A percentile compares a stretch with the other conserved stretches of the same genome.
These are phyloP conservation scores for Venturiaceae sp. DNA, from an alignment of 2,329 filamentous ascomycete species.

Conservation along the genomic window DNA sequence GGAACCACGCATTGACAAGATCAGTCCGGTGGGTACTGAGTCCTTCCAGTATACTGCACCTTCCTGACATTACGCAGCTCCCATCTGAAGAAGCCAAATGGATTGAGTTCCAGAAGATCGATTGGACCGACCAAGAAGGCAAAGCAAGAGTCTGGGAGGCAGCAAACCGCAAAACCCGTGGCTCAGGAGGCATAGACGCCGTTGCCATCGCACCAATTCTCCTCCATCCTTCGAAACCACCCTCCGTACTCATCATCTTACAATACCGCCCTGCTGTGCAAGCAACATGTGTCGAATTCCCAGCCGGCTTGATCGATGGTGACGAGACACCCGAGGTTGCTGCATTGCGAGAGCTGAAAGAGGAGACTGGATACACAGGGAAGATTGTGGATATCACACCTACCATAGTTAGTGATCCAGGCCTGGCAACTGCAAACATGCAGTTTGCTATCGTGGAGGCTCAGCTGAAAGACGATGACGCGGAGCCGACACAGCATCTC, in stretches of 20 bases:
- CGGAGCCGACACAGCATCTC: constrained; percentile 56
- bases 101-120: constrained; percentile 46
- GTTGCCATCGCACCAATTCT: constrained; percentile 66
- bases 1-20: constrained; percentile 33
- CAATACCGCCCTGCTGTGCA: constrained; percentile 54
- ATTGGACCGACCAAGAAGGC: constrained; percentile 50
- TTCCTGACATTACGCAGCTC: constrained; percentile 28
- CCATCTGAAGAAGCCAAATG: constrained; percentile 44
- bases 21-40: neutral
- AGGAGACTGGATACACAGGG: constrained; percentile 56
- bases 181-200: constrained; percentile 56
- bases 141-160: constrained; percentile 59
- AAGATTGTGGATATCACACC: constrained; percentile 26
- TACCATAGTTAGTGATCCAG: constrained; percentile 33
- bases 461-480: constrained; percentile 59
- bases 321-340: constrained; percentile 48
- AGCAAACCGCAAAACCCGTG: constrained; percentile 60
- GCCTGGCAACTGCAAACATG: constrained; percentile 30
- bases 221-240: constrained; percentile 22
- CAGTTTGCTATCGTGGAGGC: constrained; percentile 64
- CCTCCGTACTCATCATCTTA: constrained; percentile 26
- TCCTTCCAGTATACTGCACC: constrained; percentile 18
- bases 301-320: constrained; percentile 51
- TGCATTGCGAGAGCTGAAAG: constrained; percentile 51
- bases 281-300: constrained; percentile 51